These are phyloP conservation scores for Leccinum fibrillosum DNA, from an alignment of 768 basidiomycete genomes.

Conservation along the genomic window DNA sequence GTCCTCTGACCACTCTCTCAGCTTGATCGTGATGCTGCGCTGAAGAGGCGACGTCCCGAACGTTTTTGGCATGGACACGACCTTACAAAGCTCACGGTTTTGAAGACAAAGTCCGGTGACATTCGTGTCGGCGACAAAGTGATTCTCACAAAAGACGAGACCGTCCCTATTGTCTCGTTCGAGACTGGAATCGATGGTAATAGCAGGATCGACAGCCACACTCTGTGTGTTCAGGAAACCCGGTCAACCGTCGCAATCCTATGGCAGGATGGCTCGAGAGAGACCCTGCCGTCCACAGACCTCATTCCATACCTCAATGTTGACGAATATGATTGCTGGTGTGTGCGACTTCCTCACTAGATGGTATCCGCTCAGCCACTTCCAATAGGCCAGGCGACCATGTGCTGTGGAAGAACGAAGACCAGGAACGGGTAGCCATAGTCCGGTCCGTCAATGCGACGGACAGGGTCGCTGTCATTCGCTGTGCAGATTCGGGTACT, in stretches of 20 bases:
- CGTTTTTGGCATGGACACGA: conserved; percentile 73
- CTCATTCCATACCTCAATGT: conserved; percentile 82
- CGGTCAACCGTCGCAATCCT: conserved; percentile 66
- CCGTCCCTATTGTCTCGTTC: conserved; percentile 58
- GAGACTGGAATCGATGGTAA: conserved; percentile 45
- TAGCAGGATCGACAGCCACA: conserved; percentile 49
- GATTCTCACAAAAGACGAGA: conserved; percentile 46
- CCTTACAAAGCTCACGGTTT: conserved; percentile 57
- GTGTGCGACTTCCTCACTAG: conserved; percentile 22
- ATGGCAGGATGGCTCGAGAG: conserved; percentile 84
- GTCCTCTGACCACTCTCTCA: conserved; percentile 27
- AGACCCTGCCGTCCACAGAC: conserved; percentile 56
- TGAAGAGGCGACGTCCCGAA: conserved; percentile 59
- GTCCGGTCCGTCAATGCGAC: conserved; percentile 74
- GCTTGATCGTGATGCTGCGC: conserved; percentile 59
- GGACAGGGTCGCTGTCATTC: conserved; percentile 68
- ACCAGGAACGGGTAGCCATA: conserved; percentile 60
- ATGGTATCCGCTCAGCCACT: conserved; percentile 5
- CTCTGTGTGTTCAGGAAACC: conserved; percentile 67
- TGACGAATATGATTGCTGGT: conserved; percentile 93
- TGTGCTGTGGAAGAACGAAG: conserved; percentile 80
- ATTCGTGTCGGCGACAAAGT: conserved; percentile 76
- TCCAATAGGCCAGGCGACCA: conserved; percentile 82
- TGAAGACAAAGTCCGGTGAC: conserved; percentile 61
- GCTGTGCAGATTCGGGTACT: conserved; percentile 49